Evolutionary conservation across 177 flowering plant species (phyloP).

Genomic region (Vitis hybrid): DNA sequence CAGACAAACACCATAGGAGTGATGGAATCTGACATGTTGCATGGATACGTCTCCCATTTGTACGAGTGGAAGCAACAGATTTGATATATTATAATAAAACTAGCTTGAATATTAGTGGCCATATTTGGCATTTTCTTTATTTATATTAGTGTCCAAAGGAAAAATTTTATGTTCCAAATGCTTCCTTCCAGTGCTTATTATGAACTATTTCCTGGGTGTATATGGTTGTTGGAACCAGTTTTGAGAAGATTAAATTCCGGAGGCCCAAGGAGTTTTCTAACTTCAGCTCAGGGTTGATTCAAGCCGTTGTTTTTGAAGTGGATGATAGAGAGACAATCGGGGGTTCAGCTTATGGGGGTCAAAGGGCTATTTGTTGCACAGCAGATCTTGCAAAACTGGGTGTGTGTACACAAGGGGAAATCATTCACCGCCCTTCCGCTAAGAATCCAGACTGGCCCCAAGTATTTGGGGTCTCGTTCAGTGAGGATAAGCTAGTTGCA

Average conservation of each 20-base stretch:
- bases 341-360: constrained; percentile 98
- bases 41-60: too few species aligned
- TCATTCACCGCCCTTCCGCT: constrained; percentile 67
- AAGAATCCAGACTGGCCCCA: constrained; percentile 76
- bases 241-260: constrained; percentile 73
- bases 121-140: too few species aligned
- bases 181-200: not conserved
- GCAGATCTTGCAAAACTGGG: constrained; percentile 85
- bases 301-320: constrained; percentile 83
- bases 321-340: constrained; percentile 85
- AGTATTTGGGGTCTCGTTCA: constrained; percentile 56
- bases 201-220: not conserved
- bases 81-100: too few species aligned
- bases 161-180: too few species aligned
- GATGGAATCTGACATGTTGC: too few species aligned
- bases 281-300: constrained; percentile 51
- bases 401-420: constrained; percentile 65
- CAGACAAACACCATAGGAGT: too few species aligned
- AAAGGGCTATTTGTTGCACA: constrained; percentile 91
- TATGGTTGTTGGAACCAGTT: constrained; percentile 45
- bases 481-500: constrained; percentile 43
- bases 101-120: too few species aligned
- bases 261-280: constrained; percentile 54
- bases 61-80: too few species aligned
- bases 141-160: too few species aligned